Conservation (phyloP, 805 yeast species). For the Kluyveromyces dobzhanskii region DNA sequence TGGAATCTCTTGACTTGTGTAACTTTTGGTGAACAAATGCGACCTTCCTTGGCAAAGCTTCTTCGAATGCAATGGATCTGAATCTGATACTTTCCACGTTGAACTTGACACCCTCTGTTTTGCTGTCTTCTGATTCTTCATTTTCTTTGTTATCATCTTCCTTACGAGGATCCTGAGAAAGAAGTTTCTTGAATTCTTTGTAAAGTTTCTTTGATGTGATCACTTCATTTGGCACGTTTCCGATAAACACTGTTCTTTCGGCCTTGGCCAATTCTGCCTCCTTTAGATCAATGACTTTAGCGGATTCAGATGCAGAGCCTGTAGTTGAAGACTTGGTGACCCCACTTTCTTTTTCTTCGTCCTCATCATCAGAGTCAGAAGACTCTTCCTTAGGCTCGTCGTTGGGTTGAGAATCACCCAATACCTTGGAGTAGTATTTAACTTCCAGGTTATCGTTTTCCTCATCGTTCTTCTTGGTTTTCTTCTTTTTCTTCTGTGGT, state of each 20-base stretch:
- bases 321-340: slow-evolving; percentile 13
- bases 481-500: slow-evolving; percentile 20
- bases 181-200: slow-evolving; percentile 58
- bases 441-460: slow-evolving; percentile 47
- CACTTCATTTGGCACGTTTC: slow-evolving; percentile 64
- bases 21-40: slow-evolving; percentile 78
- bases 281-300: slow-evolving; percentile 45
- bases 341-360: slow-evolving; percentile 18
- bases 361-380: slow-evolving; percentile 17
- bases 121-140: slow-evolving; percentile 8
- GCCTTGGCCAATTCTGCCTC: slow-evolving; percentile 75
- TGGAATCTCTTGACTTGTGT: slow-evolving; percentile 67
- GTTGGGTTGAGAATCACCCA: slow-evolving; percentile 27
- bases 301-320: slow-evolving; percentile 31
- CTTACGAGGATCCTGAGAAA: slow-evolving; percentile 23
- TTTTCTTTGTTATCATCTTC: slow-evolving; percentile 5
- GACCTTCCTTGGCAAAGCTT: slow-evolving; percentile 82
- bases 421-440: slow-evolving; percentile 43
- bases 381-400: slow-evolving; percentile 6
- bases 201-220: slow-evolving; percentile 54
- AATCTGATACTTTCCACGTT: slow-evolving; percentile 70
- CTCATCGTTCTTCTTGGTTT: slow-evolving; percentile 21
- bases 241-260: slow-evolving; percentile 78
- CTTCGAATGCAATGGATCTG: slow-evolving; percentile 85
- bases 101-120: slow-evolving; percentile 24